Evolutionary conservation across 106 monocot genomes (phyloP).

Genomic region (Agapanthus africanus): DNA sequence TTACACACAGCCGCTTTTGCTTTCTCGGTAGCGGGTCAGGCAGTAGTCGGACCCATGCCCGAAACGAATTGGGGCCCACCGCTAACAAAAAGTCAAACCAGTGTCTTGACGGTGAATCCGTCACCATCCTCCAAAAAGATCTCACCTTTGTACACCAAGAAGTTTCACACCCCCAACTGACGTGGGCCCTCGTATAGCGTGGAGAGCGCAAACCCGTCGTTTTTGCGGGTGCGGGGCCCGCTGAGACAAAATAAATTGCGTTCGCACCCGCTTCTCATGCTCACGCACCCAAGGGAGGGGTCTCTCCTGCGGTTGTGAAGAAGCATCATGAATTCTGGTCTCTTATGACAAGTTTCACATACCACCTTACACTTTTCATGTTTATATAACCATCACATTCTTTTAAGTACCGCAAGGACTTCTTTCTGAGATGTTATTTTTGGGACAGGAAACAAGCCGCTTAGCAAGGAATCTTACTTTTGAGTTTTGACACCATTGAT

Average conservation of each 20-base stretch:
- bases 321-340: background rate
- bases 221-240: background rate
- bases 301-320: conserved; percentile 3
- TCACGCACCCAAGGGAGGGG: background rate
- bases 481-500: no score
- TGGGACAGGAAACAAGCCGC: no score
- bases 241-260: background rate
- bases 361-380: background rate
- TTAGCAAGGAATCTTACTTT: no score
- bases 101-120: background rate
- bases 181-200: background rate
- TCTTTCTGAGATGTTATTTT: no score
- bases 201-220: background rate
- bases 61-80: background rate
- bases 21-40: background rate
- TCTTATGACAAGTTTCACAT: background rate
- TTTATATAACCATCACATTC: no score
- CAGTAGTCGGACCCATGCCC: background rate
- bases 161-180: background rate
- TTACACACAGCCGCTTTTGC: background rate
- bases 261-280: background rate
- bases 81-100: background rate
- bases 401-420: no score
- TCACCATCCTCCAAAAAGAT: background rate
- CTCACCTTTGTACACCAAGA: background rate